Evolutionary conservation across 2,329 filamentous ascomycete species (phyloP).

Genomic region (Ilyonectria robusta): DNA sequence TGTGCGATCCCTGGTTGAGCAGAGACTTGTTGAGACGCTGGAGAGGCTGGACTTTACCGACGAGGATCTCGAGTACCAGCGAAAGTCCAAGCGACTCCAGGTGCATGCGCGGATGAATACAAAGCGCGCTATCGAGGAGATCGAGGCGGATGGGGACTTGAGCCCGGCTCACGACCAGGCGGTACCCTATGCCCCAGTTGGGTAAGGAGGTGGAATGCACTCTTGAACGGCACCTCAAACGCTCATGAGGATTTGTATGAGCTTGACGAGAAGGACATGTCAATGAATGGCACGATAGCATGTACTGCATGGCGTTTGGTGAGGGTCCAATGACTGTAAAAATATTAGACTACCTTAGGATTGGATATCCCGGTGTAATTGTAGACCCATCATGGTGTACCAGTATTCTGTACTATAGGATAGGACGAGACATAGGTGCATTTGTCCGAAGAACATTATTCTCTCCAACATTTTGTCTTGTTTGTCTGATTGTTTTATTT

Average conservation of each 20-base stretch:
- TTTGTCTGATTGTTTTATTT: too few species aligned
- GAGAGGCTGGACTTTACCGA: slow-evolving; percentile 66
- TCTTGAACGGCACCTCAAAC: neutral
- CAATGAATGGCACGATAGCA: neutral
- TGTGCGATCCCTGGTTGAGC: slow-evolving; percentile 83
- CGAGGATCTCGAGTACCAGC: slow-evolving; percentile 48
- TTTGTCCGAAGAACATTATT: too few species aligned
- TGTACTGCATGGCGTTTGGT: slow-evolving; percentile 13
- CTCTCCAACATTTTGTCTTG: too few species aligned
- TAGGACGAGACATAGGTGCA: too few species aligned
- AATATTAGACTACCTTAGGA: neutral
- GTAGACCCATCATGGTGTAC: neutral
- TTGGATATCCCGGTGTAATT: neutral
- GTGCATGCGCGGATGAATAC: slow-evolving; percentile 35
- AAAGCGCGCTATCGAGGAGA: slow-evolving; percentile 30
- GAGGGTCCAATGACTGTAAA: slow-evolving; percentile 1
- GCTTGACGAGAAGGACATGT: neutral
- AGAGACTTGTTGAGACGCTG: slow-evolving; percentile 70
- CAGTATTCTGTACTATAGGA: neutral
- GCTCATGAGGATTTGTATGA: too few species aligned
- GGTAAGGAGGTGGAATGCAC: neutral
- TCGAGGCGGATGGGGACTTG: neutral
- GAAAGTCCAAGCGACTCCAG: slow-evolving; percentile 41
- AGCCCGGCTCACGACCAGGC: neutral
- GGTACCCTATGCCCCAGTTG: neutral